Conservation (phyloP, 2,329 filamentous ascomycete species). For the Lachnellula occidentalis region DNA sequence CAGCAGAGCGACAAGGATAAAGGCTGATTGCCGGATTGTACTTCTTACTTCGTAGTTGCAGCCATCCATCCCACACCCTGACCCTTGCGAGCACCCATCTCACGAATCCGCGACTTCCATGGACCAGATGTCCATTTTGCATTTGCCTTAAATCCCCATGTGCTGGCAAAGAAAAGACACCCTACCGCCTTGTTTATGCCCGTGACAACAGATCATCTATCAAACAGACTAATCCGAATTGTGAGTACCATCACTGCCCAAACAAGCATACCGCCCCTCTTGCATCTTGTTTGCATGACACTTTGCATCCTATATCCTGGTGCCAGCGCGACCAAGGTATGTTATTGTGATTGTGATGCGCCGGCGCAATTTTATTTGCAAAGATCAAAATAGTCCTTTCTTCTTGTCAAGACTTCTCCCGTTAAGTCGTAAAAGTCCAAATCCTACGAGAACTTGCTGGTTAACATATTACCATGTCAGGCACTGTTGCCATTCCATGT, state of each 20-base stretch:
- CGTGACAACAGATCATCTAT: constrained; percentile 8
- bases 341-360: background rate
- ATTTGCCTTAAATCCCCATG: too few species aligned
- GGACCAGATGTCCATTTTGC: too few species aligned
- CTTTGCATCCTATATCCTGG: constrained; percentile 6
- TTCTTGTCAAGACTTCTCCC: background rate
- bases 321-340: background rate
- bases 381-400: background rate
- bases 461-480: constrained; percentile 29
- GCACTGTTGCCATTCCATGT: constrained; percentile 18
- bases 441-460: constrained; percentile 1
- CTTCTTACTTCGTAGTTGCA: too few species aligned
- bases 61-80: too few species aligned
- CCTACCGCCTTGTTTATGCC: too few species aligned
- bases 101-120: too few species aligned
- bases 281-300: constrained; percentile 4
- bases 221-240: background rate
- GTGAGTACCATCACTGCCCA: constrained; percentile 1
- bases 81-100: too few species aligned
- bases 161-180: too few species aligned
- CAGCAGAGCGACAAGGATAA: too few species aligned
- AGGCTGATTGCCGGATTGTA: too few species aligned
- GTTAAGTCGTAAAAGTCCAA: background rate
- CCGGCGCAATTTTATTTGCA: background rate
- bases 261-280: background rate